These are phyloP conservation scores for Puccinellia tenuiflora DNA, from an alignment of 176 grass and related monocot genomes.

Conservation along the genomic window DNA sequence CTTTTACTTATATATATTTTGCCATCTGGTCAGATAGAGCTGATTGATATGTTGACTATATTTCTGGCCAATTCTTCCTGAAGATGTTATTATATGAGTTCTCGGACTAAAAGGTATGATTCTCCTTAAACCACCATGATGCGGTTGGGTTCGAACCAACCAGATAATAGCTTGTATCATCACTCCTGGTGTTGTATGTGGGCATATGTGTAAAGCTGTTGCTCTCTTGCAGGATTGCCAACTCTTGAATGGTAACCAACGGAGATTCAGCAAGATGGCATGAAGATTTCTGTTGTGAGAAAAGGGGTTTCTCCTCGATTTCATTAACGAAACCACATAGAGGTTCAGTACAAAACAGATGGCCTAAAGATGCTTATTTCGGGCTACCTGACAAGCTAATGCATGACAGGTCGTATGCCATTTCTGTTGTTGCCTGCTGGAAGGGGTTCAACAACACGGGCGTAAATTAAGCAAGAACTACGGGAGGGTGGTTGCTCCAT, in stretches of 20 bases:
- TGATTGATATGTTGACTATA: slow-evolving; percentile 15
- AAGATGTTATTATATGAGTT: background rate
- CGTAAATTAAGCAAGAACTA: background rate
- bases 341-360: too few relatives aligned
- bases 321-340: too few relatives aligned
- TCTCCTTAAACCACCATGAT: background rate
- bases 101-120: slow-evolving; percentile 6
- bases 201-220: background rate
- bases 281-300: background rate
- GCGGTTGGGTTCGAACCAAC: background rate
- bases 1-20: slow-evolving; percentile 6
- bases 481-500: background rate
- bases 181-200: background rate
- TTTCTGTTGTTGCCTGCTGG: background rate
- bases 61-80: slow-evolving; percentile 2
- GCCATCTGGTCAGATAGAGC: slow-evolving; percentile 9
- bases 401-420: background rate
- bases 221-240: background rate
- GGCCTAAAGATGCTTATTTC: background rate
- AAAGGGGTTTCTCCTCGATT: too few relatives aligned
- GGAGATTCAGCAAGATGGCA: background rate
- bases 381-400: background rate
- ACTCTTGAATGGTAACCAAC: background rate
- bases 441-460: background rate
- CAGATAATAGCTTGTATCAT: background rate